A percentile compares a stretch with the other conserved stretches of the same genome.
Conservation (phyloP, 192 early-diverging fungal species). For the Chytriomyces sp. region DNA sequence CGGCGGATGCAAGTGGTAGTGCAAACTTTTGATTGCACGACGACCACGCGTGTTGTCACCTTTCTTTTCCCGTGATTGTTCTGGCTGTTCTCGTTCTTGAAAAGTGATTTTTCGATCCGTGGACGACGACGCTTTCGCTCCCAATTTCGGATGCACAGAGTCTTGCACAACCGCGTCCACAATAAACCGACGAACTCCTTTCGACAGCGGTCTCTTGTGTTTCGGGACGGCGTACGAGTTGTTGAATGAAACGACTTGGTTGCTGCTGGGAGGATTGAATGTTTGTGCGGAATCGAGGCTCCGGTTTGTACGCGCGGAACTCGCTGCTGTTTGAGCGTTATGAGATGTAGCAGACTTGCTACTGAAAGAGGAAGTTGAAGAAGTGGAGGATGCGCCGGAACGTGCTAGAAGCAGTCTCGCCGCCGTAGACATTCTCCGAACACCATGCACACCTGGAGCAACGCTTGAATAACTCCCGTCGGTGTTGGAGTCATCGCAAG, state of each 20-base stretch:
- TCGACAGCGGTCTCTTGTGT: constrained; percentile 12
- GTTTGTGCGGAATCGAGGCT: constrained; percentile 10
- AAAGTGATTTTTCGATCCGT: background rate
- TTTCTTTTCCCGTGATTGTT: background rate
- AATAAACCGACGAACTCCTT: constrained; percentile 23
- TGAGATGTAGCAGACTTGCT: background rate
- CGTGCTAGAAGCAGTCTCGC: constrained; percentile 15
- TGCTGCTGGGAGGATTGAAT: constrained; percentile 11
- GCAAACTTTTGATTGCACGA: constrained; percentile 1
- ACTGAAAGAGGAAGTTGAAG: background rate
- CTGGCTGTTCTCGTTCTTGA: background rate
- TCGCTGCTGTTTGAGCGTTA: background rate
- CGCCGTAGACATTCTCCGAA: constrained; percentile 21
- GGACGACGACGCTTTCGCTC: background rate
- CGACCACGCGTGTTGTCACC: background rate
- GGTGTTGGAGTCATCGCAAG: background rate
- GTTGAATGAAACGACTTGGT: constrained; percentile 5
- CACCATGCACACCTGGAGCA: background rate
- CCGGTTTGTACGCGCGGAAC: background rate
- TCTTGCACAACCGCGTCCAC: constrained; percentile 23
- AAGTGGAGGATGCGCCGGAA: background rate
- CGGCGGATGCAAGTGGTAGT: constrained; percentile 33
- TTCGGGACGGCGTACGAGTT: constrained; percentile 22
- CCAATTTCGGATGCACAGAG: constrained; percentile 27
- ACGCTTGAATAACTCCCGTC: background rate